Base-by-base conservation (phyloP, 768 basidiomycete genomes). In the Daedaleopsis sinensis region DNA sequence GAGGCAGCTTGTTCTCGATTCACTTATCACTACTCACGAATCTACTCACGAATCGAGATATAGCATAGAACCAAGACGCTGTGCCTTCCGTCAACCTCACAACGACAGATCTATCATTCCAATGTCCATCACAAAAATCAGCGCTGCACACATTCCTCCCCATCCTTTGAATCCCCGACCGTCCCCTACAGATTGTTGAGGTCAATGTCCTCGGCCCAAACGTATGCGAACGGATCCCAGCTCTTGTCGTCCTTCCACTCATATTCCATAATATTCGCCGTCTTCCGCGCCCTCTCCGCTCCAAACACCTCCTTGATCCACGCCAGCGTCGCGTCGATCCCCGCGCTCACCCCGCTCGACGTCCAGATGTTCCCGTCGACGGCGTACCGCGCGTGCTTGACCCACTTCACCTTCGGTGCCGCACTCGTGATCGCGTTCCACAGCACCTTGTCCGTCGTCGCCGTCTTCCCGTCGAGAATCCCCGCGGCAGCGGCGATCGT, bases 361-460 rank as follows among this genome's bases (percentile, higher is more conserved):
- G 77, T 77, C 78, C 78, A 79, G 36, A 75, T 68, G 49, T 76
- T 76, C 47, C 73, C 76, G 58, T 79, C 77, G 11, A 71, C 70
- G 16, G 77, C 75, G 73, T 73, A 79, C 2, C 78, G 70, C 13
- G 78, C 77, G 46, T 72, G 73, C 10, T 73, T 68, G 18, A 77
- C 67, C 77, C 77, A 78, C 9, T 64, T 61, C 10, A 54, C 39
- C 52, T 36, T 23, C 52, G 52, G 37, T 2, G 19, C 13, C 52
- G 13, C 19, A 5, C n/a, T 15, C 37, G 38, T 21, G 18, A 19
- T 23, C n/a, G 21, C 16, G 37, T 67, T 70, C 58, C 71, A 77
- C 6, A 56, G 48, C 4, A 58, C 32, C 61, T 79, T 79, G 67
- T 77, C 77, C n/a, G 75, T 74, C 1, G 77, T 79, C 11, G 77